Percentiles rank a stretch among this genome's conserved stretches.
phyloP scores from a whole-genome alignment of 768 basidiomycete species.

The Rhodosporidiobolus sp. region DNA sequence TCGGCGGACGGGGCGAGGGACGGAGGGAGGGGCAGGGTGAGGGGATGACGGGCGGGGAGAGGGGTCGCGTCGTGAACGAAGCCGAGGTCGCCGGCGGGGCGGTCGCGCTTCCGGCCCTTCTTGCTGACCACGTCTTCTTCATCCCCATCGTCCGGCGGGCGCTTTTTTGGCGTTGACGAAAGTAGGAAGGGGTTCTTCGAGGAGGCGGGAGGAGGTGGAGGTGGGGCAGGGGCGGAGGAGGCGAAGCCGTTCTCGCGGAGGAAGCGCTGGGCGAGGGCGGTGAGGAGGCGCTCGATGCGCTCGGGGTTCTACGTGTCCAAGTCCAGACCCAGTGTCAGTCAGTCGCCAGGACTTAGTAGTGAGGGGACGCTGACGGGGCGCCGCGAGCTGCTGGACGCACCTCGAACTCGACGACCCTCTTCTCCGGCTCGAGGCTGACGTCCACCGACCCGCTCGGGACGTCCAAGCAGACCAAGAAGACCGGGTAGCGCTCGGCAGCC shows the following conservation, averaged over 20 bases:
- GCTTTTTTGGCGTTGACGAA: background rate
- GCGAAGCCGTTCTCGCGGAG: constrained; percentile 58
- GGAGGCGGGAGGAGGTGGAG: background rate
- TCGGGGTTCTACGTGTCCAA: constrained; percentile 13
- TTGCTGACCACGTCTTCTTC: too few species aligned
- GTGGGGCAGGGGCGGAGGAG: background rate
- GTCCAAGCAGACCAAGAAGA: constrained; percentile 75
- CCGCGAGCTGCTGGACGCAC: constrained; percentile 55
- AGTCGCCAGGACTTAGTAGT: background rate
- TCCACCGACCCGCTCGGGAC: constrained; percentile 68
- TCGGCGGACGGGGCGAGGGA: background rate
- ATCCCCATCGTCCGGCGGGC: background rate
- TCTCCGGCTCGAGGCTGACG: constrained; percentile 74
- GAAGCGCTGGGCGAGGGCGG: constrained; percentile 22
- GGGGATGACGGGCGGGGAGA: background rate
- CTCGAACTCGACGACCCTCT: constrained; percentile 64
- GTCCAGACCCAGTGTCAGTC: background rate
- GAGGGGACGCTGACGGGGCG: background rate
- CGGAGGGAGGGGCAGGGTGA: background rate
- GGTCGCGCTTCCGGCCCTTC: too few species aligned
- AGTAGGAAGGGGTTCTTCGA: background rate
- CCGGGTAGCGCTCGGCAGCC: constrained; percentile 63
- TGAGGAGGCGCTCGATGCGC: constrained; percentile 11
- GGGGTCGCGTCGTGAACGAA: background rate
- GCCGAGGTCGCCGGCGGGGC: background rate